Conservation (phyloP, 2,329 filamentous ascomycete genomes). For the Cryphonectria radicalis region DNA sequence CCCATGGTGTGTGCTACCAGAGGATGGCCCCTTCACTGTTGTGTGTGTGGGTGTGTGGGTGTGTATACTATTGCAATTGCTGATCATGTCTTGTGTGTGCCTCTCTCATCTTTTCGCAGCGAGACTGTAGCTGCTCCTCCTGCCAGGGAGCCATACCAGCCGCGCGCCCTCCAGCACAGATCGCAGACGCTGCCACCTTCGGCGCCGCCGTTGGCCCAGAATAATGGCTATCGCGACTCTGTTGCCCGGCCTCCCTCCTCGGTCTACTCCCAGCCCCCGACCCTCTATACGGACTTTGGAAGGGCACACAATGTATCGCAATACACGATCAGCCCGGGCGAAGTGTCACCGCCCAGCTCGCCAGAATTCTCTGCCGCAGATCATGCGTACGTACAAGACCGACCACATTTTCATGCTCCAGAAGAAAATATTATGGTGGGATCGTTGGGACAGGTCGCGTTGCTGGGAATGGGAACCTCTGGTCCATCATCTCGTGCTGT, state of each 20-base stretch:
- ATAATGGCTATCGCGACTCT: conserved; percentile 16
- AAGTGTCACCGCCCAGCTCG: conserved; percentile 62
- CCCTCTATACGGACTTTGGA: conserved; percentile 41
- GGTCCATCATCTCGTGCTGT: background rate
- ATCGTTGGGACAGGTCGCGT: background rate
- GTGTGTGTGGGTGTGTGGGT: no score
- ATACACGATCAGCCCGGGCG: conserved; percentile 35
- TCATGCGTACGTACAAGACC: conserved; percentile 46
- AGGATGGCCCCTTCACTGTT: background rate
- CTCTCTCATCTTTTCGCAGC: background rate
- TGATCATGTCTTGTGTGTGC: conserved; percentile 8
- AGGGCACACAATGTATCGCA: conserved; percentile 31
- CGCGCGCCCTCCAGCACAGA: conserved; percentile 19
- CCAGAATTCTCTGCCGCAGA: conserved; percentile 49
- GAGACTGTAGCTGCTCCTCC: conserved; percentile 9
- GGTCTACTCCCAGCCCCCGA: conserved; percentile 62
- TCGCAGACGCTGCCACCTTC: conserved; percentile 13
- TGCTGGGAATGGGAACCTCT: background rate
- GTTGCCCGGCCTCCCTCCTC: conserved; percentile 58
- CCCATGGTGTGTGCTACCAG: background rate
- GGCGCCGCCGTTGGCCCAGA: conserved; percentile 11
- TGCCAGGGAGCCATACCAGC: conserved; percentile 15
- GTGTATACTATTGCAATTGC: background rate
- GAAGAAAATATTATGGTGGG: background rate
- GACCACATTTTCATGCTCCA: background rate